A percentile compares a stretch with the other conserved stretches of the same genome.
These are phyloP conservation scores for Elasticomyces elasticus DNA, from an alignment of 495 filamentous ascomycete species.

Conservation along the genomic window DNA sequence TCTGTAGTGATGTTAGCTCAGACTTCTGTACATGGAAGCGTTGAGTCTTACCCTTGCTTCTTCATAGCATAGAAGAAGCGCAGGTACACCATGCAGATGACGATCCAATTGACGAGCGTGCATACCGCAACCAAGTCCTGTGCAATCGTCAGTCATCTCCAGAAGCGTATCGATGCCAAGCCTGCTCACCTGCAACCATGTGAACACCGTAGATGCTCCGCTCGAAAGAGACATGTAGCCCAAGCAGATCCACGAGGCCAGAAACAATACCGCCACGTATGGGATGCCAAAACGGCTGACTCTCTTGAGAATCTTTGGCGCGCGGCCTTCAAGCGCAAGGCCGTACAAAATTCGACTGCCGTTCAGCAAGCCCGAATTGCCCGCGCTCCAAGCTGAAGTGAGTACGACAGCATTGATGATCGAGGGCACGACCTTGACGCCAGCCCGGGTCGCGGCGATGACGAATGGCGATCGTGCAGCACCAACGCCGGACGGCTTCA, in stretches of 20 bases:
- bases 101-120: too few relatives aligned
- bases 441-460: slow-evolving; percentile 44
- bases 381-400: slow-evolving; percentile 60
- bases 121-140: too few relatives aligned
- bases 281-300: slow-evolving; percentile 30
- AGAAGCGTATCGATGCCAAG: too few relatives aligned
- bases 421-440: slow-evolving; percentile 47
- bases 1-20: slow-evolving; percentile 10
- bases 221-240: too few relatives aligned
- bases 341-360: slow-evolving; percentile 44
- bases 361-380: slow-evolving; percentile 50
- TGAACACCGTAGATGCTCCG: too few relatives aligned
- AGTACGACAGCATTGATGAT: slow-evolving; percentile 62
- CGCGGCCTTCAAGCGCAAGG: slow-evolving; percentile 31
- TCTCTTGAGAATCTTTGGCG: slow-evolving; percentile 27
- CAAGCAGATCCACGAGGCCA: too few relatives aligned
- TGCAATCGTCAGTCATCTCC: too few relatives aligned
- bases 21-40: too few relatives aligned
- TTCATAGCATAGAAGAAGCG: too few relatives aligned
- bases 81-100: too few relatives aligned
- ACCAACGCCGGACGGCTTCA: slow-evolving; percentile 40
- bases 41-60: too few relatives aligned
- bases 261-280: slow-evolving; percentile 22
- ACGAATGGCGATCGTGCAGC: slow-evolving; percentile 51
- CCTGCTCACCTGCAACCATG: too few relatives aligned